Evolutionary conservation across 2,329 filamentous ascomycete genomes (phyloP), one percentile per base, ranked within the genome.

Genomic region (Penicillium glabrum): DNA sequence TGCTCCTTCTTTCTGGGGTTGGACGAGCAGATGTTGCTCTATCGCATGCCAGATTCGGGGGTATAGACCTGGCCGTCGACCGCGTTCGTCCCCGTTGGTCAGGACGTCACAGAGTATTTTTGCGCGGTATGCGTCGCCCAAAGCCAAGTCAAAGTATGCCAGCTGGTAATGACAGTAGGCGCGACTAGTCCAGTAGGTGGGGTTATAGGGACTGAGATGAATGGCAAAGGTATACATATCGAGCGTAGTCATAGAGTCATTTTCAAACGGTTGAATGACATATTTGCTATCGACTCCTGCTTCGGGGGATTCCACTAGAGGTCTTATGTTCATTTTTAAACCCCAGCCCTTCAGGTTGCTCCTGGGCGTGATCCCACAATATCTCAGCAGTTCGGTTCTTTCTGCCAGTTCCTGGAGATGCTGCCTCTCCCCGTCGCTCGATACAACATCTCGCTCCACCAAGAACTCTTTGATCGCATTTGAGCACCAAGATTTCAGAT

Each of bases 221-320:
- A 75, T 69, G 19, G 71, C 72, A 53, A 67, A 69, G 1, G 73
- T 75, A 55, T 75, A 75, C 65, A 75, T 69, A 27, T 75, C 70
- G 10, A 74, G 57, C 3, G 60, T 55, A 26, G 55, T 53, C 48
- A 61, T 58, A 16, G 49, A 23, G 10, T 33, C 19, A 46, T 44
- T 61, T 2, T 21, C 51, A 23, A 49, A 53, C 3, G 71, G 63
- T 5, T 59, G 54, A 14, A 72, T 47, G 6, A 33, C 24, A 8
- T 57, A 46, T 13, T 61, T 51, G 7, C 7, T 16, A 39, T 11
- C 3, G 1, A 4, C 10, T n/a, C n/a, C n/a, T 37, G 2, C 23
- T 24, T 24, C 7, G 3, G n/a, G 16, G 16, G 35, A 16, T 33
- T 1, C 33, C 35, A 5, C 8, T 5, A 19, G n/a, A 39, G 31